Base-by-base conservation (phyloP, 371 early-diverging fungal genomes). In the Dichotomocladium elegans region DNA sequence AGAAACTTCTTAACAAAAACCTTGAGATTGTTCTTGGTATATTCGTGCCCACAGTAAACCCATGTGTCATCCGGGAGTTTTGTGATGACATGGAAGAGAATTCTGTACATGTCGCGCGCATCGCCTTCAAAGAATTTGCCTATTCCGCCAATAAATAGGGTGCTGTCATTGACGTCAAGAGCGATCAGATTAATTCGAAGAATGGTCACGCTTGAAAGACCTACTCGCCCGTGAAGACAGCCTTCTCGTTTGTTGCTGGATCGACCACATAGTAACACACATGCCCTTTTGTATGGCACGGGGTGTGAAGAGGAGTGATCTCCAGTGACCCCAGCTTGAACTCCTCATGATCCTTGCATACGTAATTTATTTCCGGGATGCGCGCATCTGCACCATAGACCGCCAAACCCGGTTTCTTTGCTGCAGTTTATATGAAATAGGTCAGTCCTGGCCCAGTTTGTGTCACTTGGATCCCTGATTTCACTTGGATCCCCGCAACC, bases 121-220 rank as follows among this genome's bases (percentile, higher is more conserved):
- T 87, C 89, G 22, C 96, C 97, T 63, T 97, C 97, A 64, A 97
- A 94, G 67, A 97, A 93, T 28, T 91, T 81, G 2, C 97, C 97
- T 51, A 96, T 92, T 7, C 93, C 92, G 25, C 63, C 82, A 15
- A 70, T 48, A 64, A 76, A 74, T 3, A 72, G 45, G 12, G 78
- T 77, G 47, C 56, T 61, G 44, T 46, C 14, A 8, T n/a, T 27
- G 27, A 48, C 17, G 17, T 14, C 34, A n/a, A 8, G 40, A 34
- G 6, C 30, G 34, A 48, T 3, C 9, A 24, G 42, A 12, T 3
- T 6, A 15, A 14, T 21, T 5, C 21, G 14, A 22, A 6, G 25
- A 10, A 22, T 1, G 14, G 21, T 22, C 2, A 9, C 25, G 6
- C 19, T 17, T 10, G 24, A 31, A 19, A 19, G 1, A 54, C 66